Evolutionary conservation across 1,284 basidiomycete genomes (phyloP), one percentile per base, ranked within the genome.

Genomic region (Ustilago bromivora): DNA sequence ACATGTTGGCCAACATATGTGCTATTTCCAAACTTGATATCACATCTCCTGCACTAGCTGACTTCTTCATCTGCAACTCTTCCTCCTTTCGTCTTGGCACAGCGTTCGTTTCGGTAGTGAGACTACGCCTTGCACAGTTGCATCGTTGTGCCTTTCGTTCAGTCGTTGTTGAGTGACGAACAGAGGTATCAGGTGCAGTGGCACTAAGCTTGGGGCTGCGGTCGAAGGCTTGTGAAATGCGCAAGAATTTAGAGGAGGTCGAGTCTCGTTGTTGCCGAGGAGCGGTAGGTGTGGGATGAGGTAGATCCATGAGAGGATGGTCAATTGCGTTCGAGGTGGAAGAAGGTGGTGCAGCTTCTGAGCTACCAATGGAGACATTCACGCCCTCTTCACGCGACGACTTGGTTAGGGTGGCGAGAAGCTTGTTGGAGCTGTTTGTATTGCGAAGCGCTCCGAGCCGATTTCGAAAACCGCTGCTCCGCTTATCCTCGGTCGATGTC

Each of bases 1-100:
- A 57, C 72, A 75, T 75, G 57, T 63, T 74, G 5, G 66, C 66
- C 1, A 74, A 47, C 51, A 74, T 58, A 15, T 61, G 66, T 10
- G 66, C 71, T 2, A 66, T 60, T 43, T 74, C 66, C 4, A 66
- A 5, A 11, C 51, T 55, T 28, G 56, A 56, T 0, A 56, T 23
- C 34, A 36, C 31, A 32, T 51, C 38, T 32, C 17, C 13, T 11
- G 54, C 11, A 12, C 36, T 51, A 1, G 43, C 43, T 28, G 61
- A 64, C 19, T 46, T 56, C 0, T 32, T 40, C 49, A 43, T 23
- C 34, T 31, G 36, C 3, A 6, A 15, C 13, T 6, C 7, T 41
- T 41, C 40, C 17, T 41, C 40, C 2, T 6, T 17, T 0, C 40
- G 10, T 2, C 36, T 52, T 28, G 5, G 9, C 23, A n/a, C 31